Base-by-base conservation (phyloP, 2,329 filamentous ascomycete genomes). In the Coleophoma crateriformis region DNA sequence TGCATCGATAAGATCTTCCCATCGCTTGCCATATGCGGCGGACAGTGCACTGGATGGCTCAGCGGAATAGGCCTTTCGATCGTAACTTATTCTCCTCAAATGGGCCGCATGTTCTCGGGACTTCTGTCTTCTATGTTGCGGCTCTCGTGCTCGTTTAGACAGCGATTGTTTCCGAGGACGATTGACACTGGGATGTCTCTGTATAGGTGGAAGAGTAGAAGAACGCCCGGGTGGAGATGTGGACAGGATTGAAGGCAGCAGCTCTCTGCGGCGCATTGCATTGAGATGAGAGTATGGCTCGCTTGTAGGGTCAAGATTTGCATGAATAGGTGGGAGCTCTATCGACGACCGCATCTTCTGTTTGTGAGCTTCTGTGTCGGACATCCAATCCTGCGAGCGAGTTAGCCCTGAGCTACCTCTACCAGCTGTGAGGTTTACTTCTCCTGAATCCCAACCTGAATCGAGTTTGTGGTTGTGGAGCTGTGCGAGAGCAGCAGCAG, bases 1-100 rank as follows among this genome's bases (percentile, higher is more conserved):
- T 47, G 92, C 92, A 68, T 96, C 91, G 57, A 97, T 95, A 53
- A 97, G 77, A 68, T 97, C 92, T 68, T 96, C 90, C 94, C 92
- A 97, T 61, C 92, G 80, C 71, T 94, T 95, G 57, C 89, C 90
- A 69, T 88, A 82, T 45, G 79, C 73, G 60, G 78, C 81, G 17
- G 61, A 62, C 33, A 62, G 47, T 15, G 46, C 55, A 51, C 57
- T 83, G 50, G 85, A 81, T 20, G 91, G 90, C 68, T 96, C 92
- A 39, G 88, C 88, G 14, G 90, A 95, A 58, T 88, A 80, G 49
- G 90, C 88, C 70, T 96, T 95, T 54, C 88, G 81, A 61, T 89
- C 84, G 60, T 85, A 83, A 50, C 85, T 79, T 62, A 74, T 74
- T 12, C 75, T 73, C 54, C 86, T 85, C 56, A 89, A 75, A 54